Percentiles rank a stretch among this genome's conserved stretches.
Evolutionary conservation across 331 rosid genomes (phyloP).

Genomic region (Spiraea crenata): DNA sequence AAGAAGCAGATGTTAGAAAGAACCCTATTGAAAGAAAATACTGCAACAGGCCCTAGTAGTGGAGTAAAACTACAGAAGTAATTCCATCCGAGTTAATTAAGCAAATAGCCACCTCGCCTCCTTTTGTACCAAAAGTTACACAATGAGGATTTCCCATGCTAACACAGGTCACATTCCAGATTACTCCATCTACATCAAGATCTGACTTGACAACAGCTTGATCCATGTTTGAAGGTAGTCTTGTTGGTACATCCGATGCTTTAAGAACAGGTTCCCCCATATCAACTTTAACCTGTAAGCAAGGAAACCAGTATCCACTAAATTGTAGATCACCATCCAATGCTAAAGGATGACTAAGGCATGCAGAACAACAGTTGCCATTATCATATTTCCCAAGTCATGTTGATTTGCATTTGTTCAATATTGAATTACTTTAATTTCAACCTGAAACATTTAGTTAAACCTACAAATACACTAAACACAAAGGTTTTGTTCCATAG

Average conservation of each 20-base stretch:
- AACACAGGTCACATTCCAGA: conserved; percentile 91
- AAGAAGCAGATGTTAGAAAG: background rate
- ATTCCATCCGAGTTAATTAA: background rate
- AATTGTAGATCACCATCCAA: conserved; percentile 10
- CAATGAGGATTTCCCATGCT: conserved; percentile 99
- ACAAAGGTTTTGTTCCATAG: background rate
- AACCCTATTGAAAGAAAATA: background rate
- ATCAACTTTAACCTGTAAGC: conserved; percentile 83
- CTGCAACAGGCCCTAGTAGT: background rate
- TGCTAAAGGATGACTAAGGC: background rate
- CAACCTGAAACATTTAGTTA: conserved; percentile 6
- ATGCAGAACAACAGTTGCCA: background rate
- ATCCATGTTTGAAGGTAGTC: conserved; percentile 56
- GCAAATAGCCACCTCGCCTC: conserved; percentile 48
- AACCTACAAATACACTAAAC: conserved; percentile 7
- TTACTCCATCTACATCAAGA: conserved; percentile 66
- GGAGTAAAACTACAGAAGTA: background rate
- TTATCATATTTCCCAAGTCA: background rate
- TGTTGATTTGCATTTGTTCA: background rate
- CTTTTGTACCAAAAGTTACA: conserved; percentile 62
- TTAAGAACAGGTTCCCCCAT: conserved; percentile 94
- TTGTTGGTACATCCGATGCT: conserved; percentile 86
- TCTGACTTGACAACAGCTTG: conserved; percentile 58
- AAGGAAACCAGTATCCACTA: conserved; percentile 18
- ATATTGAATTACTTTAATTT: conserved; percentile 8